A percentile compares a stretch with the other conserved stretches of the same genome.
Conservation (phyloP, 2,329 filamentous ascomycete genomes). For the Apiospora marii region DNA sequence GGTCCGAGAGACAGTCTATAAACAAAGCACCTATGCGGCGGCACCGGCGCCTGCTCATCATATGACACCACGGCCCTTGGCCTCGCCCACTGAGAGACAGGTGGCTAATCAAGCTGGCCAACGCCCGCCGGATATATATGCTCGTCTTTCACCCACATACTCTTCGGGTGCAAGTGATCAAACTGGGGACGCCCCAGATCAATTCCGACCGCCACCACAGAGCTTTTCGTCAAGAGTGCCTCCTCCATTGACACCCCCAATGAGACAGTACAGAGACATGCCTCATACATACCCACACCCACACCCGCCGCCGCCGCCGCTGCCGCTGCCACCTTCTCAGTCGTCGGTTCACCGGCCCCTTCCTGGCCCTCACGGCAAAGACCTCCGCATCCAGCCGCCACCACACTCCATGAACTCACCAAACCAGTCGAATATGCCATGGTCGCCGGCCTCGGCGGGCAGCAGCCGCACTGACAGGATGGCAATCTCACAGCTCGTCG, state of each 20-base stretch:
- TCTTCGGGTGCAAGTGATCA: conserved; percentile 23
- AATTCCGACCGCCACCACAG: conserved; percentile 6
- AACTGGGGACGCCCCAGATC: neutral
- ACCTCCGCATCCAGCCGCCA: conserved; percentile 6
- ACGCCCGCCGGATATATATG: conserved; percentile 20
- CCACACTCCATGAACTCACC: conserved; percentile 10
- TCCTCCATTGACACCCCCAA: conserved; percentile 21
- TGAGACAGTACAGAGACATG: conserved; percentile 18
- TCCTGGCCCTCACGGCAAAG: conserved; percentile 11
- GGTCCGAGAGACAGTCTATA: conserved; percentile 18
- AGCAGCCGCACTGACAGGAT: conserved; percentile 39
- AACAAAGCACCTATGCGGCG: conserved; percentile 11
- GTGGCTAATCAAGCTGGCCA: conserved; percentile 7
- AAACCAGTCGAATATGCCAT: conserved; percentile 23
- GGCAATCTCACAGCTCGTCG: conserved; percentile 43
- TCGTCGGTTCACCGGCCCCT: neutral
- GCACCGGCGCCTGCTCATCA: conserved; percentile 18
- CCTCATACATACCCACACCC: conserved; percentile 14
- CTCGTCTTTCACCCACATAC: conserved; percentile 20
- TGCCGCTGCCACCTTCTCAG: conserved; percentile 5
- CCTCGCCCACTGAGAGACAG: neutral
- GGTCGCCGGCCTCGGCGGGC: conserved; percentile 35
- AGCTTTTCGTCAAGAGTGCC: conserved; percentile 3
- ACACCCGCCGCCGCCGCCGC: conserved; percentile 1
- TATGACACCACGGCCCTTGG: conserved; percentile 15